Base-by-base conservation (phyloP, 1,139 yeast species). In the Geotrichum cucujoidarum region DNA sequence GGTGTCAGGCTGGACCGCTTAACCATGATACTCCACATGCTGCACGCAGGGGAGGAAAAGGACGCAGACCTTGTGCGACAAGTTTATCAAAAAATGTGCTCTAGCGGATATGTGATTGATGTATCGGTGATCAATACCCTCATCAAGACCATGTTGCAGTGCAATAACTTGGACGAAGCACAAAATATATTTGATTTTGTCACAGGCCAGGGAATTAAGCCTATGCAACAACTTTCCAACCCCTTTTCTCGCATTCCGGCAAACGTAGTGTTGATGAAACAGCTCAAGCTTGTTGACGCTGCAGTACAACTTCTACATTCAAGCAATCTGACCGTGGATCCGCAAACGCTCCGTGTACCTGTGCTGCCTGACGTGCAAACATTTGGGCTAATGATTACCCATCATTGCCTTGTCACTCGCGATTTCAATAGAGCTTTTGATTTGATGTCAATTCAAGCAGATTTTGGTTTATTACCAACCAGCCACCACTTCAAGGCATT, bases 21-120 rank as follows among this genome's bases (percentile, higher is more conserved):
- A 35, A 58, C 62, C 1, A 44, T 52, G 44, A 46, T 56, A 41
- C 47, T 56, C 13, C 48, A 53, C 31, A 46, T 58, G 40, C 37
- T 52, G 22, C 47, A 55, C 34, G 53, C 53, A 37, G 54, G 56
- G 10, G 34, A 32, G 11, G 40, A 43, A 14, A 33, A 48, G 16
- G 53, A 56, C 29, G 18, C 46, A 3, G 50, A 52, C 8, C 53
- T 51, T 10, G 56, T 54, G 17, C 45, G 43, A 25, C 47, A 47
- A 7, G 18, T 55, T 3, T 54, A 52, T 35, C 37, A 40, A 11
- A 53, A 51, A 14, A 34, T 55, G 41, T 30, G 38, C 13, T 11
- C 40, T 2, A 43, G 43, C 3, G 49, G 52, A 1, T 43, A 43
- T 43, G 42, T 47, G 7, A 38, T 56, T 13, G 59, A 56, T 35